Percentiles rank a stretch among this genome's conserved stretches.
phyloP scores from a whole-genome alignment of 2,329 filamentous ascomycete species.

The Blumeria hordei region DNA sequence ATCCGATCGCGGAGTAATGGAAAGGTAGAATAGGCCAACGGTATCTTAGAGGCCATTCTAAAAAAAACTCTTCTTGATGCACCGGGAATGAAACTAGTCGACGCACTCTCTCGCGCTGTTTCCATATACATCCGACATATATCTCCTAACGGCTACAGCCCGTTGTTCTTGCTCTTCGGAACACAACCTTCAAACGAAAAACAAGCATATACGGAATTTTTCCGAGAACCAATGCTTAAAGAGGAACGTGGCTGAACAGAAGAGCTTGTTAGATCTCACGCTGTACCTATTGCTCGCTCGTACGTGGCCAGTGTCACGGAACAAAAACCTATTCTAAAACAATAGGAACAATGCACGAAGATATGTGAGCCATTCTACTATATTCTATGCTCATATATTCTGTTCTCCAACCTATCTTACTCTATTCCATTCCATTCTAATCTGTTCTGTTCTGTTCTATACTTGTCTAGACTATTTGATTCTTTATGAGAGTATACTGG shows the following conservation, averaged over 20 bases:
- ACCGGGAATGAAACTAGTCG: neutral
- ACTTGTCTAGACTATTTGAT: too few species aligned
- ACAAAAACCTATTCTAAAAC: too few species aligned
- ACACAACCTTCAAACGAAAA: neutral
- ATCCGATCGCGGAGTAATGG: neutral
- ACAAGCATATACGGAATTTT: neutral
- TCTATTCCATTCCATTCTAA: too few species aligned
- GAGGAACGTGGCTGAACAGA: neutral
- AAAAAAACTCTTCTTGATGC: neutral
- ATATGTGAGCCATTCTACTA: too few species aligned
- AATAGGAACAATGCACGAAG: too few species aligned
- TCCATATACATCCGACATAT: neutral
- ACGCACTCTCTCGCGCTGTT: too few species aligned
- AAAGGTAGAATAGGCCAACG: neutral
- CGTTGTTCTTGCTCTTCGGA: neutral
- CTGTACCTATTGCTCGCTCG: neutral
- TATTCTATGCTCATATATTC: too few species aligned
- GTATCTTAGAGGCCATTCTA: neutral
- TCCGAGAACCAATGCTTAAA: neutral
- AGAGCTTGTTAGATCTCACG: neutral
- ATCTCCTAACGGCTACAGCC: neutral
- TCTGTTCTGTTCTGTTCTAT: too few species aligned
- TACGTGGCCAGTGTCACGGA: neutral
- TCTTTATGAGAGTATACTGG: too few species aligned
- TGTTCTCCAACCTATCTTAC: too few species aligned